phyloP scores from a whole-genome alignment of 2,329 filamentous ascomycete genomes.

The Aureobasidium sp. region DNA sequence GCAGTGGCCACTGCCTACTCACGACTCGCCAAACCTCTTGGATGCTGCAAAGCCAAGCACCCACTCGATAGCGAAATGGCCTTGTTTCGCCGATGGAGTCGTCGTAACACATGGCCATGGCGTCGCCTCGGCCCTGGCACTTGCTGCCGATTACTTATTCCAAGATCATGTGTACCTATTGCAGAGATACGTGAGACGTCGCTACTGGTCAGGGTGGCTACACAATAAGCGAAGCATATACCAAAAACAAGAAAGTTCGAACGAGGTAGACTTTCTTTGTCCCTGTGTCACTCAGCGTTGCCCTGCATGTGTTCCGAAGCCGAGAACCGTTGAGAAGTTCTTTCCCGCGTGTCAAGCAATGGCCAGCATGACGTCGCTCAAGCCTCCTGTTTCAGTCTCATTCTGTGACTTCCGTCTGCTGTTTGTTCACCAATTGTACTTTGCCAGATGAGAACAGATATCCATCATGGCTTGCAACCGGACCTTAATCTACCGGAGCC shows the following conservation, averaged over 20 bases:
- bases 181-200: background rate
- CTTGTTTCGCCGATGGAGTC: slow-evolving; percentile 6
- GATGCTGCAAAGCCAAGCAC: slow-evolving; percentile 7
- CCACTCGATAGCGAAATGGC: background rate
- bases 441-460: background rate
- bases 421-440: background rate
- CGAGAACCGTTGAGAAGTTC: slow-evolving; percentile 7
- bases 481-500: background rate
- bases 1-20: background rate
- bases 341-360: background rate
- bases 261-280: background rate
- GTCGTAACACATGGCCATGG: slow-evolving; percentile 11
- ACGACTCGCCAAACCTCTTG: background rate
- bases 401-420: background rate
- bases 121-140: background rate
- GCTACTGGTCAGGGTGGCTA: background rate
- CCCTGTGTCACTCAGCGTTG: background rate
- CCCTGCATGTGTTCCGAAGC: slow-evolving; percentile 4
- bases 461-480: background rate
- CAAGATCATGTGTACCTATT: background rate
- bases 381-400: background rate
- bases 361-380: background rate
- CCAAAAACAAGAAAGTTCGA: background rate
- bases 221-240: background rate
- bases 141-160: background rate